Base-by-base conservation (phyloP, 345 rosid species). In the Populus simonii region DNA sequence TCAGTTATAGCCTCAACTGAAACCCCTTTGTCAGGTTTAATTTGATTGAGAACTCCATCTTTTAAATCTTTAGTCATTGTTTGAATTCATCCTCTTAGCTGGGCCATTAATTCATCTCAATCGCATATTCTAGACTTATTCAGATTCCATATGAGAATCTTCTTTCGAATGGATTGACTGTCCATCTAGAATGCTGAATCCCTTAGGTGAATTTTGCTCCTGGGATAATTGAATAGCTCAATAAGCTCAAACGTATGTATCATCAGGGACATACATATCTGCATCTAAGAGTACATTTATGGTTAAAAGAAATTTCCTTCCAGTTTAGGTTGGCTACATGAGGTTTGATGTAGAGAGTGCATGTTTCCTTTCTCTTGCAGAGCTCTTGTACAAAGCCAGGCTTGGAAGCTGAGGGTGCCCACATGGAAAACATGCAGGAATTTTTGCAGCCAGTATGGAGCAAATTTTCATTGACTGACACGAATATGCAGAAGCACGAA, bases 391-490 rank as follows among this genome's bases (percentile, higher is more conserved):
- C 76, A 63, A 76, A 59, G 20, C 82, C 74, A 72, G 78, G 72
- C 76, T 84, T 71, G 71, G 84, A 82, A 80, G 80, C 80, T 86
- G 82, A 75, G 78, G 47, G 77, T 79, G 80, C 67, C 51, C 83
- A 76, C 45, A 76, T 84, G 76, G 89, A 89, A 72, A 88, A 82
- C 65, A 53, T 72, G 73, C 80, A 45, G 49, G 88, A 87, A 22
- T 47, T 65, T 51, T 41, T 83, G 20, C 75, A 20, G 73, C 82
- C 83, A 43, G 67, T 47, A 27, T 31, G 79, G 81, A 86, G 69
- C 18, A 66, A 84, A 68, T 66, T 74, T 49, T 63, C 61, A 9
- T 70, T 57, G 10, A 81, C 68, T 62, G 88, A 79, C 16, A 51
- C 8, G 23, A 74, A 68, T 79, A 47, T 59, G 27, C 87, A 72